Evolutionary conservation across 2,329 filamentous ascomycete species (phyloP).

Genomic region (Aureobasidium sp.): DNA sequence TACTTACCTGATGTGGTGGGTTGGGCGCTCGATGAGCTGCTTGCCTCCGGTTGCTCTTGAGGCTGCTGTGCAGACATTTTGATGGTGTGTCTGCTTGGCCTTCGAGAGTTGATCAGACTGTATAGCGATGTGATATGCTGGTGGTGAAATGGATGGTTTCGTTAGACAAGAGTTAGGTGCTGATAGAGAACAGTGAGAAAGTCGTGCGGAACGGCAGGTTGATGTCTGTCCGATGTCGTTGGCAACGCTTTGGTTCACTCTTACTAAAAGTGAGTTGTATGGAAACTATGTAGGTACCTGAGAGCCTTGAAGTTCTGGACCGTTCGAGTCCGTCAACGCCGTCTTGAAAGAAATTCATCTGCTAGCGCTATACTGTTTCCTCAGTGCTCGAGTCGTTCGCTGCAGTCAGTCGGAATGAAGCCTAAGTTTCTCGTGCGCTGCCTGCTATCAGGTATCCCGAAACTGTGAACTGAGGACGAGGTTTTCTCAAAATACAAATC

Average conservation of each 20-base stretch:
- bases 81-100: background rate
- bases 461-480: background rate
- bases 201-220: background rate
- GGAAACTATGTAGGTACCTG: background rate
- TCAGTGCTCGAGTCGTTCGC: background rate
- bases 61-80: slow-evolving; percentile 3
- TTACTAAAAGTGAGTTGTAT: background rate
- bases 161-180: too few species aligned
- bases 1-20: background rate
- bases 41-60: background rate
- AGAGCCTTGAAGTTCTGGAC: too few species aligned
- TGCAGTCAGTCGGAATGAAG: background rate
- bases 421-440: background rate
- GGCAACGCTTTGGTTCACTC: background rate
- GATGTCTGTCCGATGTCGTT: background rate
- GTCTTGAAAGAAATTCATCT: too few species aligned
- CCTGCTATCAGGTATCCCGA: too few species aligned
- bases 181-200: background rate
- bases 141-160: background rate
- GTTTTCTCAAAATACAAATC: background rate
- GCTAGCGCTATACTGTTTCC: too few species aligned
- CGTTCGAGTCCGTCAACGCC: too few species aligned
- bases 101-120: too few species aligned
- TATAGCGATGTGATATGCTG: background rate
- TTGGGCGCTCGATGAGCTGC: slow-evolving; percentile 1